Percentiles rank a stretch among this genome's conserved stretches.
These are phyloP conservation scores for Agarophyton chilense DNA, from an alignment of 23 red algal genomes.

Conservation along the genomic window DNA sequence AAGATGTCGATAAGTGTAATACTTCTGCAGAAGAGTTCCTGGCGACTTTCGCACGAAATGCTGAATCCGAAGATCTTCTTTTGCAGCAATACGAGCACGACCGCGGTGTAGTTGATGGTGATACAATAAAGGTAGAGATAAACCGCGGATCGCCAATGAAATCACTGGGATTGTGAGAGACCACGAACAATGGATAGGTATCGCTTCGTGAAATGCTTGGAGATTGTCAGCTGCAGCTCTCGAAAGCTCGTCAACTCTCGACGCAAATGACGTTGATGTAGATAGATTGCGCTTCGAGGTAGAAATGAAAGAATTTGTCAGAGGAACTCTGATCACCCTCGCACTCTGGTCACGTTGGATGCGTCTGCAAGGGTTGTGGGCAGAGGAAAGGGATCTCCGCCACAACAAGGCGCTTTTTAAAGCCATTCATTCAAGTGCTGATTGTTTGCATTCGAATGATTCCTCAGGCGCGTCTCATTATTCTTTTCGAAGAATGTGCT, in stretches of 20 bases:
- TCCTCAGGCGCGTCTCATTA: no score
- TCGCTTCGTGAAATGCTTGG: constrained; percentile 30
- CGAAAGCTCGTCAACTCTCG: neutral
- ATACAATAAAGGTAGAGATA: constrained; percentile 42
- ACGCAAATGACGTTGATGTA: neutral
- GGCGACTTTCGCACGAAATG: constrained; percentile 55
- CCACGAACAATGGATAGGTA: constrained; percentile 39
- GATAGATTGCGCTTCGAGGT: neutral
- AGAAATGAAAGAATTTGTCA: no score
- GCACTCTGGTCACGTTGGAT: no score
- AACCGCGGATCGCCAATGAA: constrained; percentile 4
- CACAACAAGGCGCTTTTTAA: no score
- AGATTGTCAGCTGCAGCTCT: constrained; percentile 36
- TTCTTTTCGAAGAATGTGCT: no score
- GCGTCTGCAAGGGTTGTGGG: no score
- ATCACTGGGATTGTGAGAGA: constrained; percentile 31
- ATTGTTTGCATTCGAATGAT: no score
- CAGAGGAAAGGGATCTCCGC: no score
- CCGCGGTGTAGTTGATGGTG: constrained; percentile 17
- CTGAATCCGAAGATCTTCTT: constrained; percentile 56
- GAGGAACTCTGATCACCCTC: no score
- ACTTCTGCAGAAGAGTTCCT: constrained; percentile 66
- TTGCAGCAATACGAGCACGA: constrained; percentile 24
- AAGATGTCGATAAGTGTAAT: constrained; percentile 54
- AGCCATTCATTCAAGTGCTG: no score